phyloP scores from a whole-genome alignment of 1,284 basidiomycete species.

The Psilocybe mexicana region DNA sequence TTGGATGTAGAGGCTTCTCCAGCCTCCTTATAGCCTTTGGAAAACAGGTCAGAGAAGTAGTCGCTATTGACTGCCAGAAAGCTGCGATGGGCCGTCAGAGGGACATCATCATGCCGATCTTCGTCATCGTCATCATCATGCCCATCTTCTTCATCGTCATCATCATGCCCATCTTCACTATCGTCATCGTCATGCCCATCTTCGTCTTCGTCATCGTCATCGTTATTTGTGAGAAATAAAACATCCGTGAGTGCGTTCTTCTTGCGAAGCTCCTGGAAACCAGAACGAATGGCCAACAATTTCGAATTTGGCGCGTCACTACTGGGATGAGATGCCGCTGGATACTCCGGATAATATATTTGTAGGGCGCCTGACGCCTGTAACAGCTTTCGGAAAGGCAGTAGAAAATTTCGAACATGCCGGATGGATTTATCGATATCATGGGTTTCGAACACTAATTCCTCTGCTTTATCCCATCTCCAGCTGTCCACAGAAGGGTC shows the following conservation, averaged over 20 bases:
- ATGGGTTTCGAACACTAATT: conserved; percentile 20
- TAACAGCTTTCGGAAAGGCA: conserved; percentile 18
- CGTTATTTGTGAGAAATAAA: conserved; percentile 11
- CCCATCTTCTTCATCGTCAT: no score
- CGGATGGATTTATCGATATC: conserved; percentile 17
- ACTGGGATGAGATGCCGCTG: background rate
- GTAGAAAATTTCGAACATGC: conserved; percentile 20
- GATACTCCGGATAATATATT: conserved; percentile 19
- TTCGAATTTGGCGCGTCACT: conserved; percentile 7
- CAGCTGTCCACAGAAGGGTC: conserved; percentile 15
- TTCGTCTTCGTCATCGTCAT: background rate
- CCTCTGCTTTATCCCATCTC: conserved; percentile 20
- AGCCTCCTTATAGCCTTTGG: conserved; percentile 14
- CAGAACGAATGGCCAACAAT: conserved; percentile 14
- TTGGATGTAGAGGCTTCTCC: conserved; percentile 7
- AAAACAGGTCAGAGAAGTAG: conserved; percentile 20
- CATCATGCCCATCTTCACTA: no score
- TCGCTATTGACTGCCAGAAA: conserved; percentile 23
- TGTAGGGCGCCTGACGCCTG: conserved; percentile 14
- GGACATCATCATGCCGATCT: background rate
- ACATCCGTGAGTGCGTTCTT: conserved; percentile 18
- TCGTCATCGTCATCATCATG: no score
- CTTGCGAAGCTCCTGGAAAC: conserved; percentile 20
- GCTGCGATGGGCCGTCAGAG: conserved; percentile 21
- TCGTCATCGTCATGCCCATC: no score